These are phyloP conservation scores for Mollisiaceae sp. DNA, from an alignment of 2,329 filamentous ascomycete species.

Conservation along the genomic window DNA sequence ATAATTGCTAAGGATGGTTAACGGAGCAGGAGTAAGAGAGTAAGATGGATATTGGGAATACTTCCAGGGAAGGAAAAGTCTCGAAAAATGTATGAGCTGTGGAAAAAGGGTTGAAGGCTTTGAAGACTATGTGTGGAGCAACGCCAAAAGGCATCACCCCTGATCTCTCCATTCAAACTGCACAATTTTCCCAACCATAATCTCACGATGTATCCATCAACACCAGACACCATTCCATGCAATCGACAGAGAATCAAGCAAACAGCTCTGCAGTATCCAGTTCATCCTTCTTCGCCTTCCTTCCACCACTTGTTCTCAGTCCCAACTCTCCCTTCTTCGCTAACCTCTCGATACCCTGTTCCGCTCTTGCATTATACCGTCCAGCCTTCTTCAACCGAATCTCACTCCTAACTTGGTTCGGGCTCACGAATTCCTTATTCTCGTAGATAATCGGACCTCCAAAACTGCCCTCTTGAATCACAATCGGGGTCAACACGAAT, in stretches of 20 bases:
- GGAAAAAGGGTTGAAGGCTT: too few species aligned
- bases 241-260: slow-evolving; percentile 54
- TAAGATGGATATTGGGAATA: too few species aligned
- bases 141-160: background rate
- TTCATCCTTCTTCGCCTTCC: slow-evolving; percentile 66
- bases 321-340: slow-evolving; percentile 80
- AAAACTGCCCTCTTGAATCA: slow-evolving; percentile 94
- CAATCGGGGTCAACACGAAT: slow-evolving; percentile 90
- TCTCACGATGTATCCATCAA: background rate
- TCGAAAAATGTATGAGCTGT: too few species aligned
- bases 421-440: slow-evolving; percentile 96
- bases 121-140: too few species aligned
- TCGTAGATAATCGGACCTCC: slow-evolving; percentile 97
- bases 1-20: too few species aligned
- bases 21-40: too few species aligned
- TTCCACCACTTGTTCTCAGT: slow-evolving; percentile 69
- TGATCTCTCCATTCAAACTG: background rate
- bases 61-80: too few species aligned
- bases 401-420: slow-evolving; percentile 91
- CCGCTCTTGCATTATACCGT: slow-evolving; percentile 76
- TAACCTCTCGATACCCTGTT: slow-evolving; percentile 73
- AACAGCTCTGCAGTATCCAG: slow-evolving; percentile 81
- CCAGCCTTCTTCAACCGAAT: slow-evolving; percentile 76
- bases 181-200: slow-evolving; percentile 1
- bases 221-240: slow-evolving; percentile 13